Base-by-base conservation (phyloP, 225 moss, liverwort and hornwort genomes). In the Sphagnum contortum region DNA sequence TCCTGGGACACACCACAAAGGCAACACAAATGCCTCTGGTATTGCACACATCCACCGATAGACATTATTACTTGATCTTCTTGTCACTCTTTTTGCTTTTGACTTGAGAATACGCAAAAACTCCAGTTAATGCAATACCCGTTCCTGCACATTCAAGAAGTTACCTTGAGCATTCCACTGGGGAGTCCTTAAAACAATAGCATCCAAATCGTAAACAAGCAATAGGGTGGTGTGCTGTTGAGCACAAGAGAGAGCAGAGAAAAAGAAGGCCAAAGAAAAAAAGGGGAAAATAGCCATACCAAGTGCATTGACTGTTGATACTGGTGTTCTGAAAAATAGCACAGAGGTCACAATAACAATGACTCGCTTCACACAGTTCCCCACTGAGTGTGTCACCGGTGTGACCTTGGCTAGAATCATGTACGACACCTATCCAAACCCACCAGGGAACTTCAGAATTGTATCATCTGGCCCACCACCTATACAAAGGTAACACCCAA, bases 281-380 rank as follows among this genome's bases (percentile, higher is more conserved):
- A 29, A 29, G 29, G 29, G 29, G 29, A 29, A 29, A 29, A 29
- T 29, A 6, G 29, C 12, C 66, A 69, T 73, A 88, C 87, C 87
- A 57, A 99, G 76, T 13, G 91, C 98, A 68, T 99, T 99, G 59
- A 99, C 91, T 3, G 93, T 71, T 0, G 91, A 91, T 0, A 99
- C 93, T 4, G 98, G 93, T 58, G 93, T 93, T 58, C 76, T 83
- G 91, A 99, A 99, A 65, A 99, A 89, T 65, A 99, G 55, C 2
- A 99, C 98, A 5, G 98, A 99, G 13, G 98, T 88, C 5, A 99
- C 89, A 69, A 99, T 99, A 12, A 99, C 98, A 29, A 99, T 91
- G 49, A 99, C 98, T 51, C 98, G 83, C 86, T 99, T 99, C 63
- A 99, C 98, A 50, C 98, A 99, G 58, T 99, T 99, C 6, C 98